Evolutionary conservation across 495 filamentous ascomycete genomes (phyloP).

Genomic region (Lasiosphaeriaceae sp.): DNA sequence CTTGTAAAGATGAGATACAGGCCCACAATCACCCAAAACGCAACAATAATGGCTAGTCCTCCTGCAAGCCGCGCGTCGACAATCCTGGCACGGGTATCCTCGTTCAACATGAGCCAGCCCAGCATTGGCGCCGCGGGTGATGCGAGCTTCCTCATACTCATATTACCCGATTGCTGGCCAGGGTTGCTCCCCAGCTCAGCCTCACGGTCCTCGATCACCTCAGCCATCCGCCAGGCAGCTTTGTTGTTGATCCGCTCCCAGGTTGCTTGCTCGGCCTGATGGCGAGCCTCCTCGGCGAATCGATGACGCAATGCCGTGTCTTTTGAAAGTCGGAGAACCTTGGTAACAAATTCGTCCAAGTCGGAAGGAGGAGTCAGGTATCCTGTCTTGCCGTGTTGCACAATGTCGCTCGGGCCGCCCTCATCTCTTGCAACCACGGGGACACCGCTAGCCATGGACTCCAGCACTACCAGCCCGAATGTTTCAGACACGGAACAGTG

Average conservation of each 20-base stretch:
- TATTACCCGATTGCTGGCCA: too few species aligned
- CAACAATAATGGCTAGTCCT: conserved; percentile 34
- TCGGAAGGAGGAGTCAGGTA: conserved; percentile 54
- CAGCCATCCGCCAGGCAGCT: conserved; percentile 54
- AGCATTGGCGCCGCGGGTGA: too few species aligned
- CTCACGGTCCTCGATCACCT: conserved; percentile 43
- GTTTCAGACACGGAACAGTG: conserved; percentile 65
- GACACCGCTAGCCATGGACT: conserved; percentile 62
- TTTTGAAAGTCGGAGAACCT: conserved; percentile 36
- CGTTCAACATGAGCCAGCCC: conserved; percentile 22
- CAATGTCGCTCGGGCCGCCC: conserved; percentile 61
- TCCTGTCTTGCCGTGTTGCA: conserved; percentile 51
- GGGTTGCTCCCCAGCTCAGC: background rate
- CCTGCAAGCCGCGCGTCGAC: conserved; percentile 29
- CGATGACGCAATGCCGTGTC: conserved; percentile 34
- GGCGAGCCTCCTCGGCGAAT: conserved; percentile 40
- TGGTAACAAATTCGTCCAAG: conserved; percentile 47
- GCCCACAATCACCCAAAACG: conserved; percentile 36
- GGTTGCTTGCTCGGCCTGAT: conserved; percentile 53
- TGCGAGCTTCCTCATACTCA: too few species aligned
- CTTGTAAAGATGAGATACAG: conserved; percentile 23
- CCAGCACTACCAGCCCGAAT: conserved; percentile 61
- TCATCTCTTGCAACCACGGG: conserved; percentile 61
- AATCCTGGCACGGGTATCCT: conserved; percentile 15
- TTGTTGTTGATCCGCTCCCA: conserved; percentile 64